Evolutionary conservation across 2,329 filamentous ascomycete species (phyloP), one percentile per base, ranked within the genome.

Genomic region (Fusarium liriodendri): DNA sequence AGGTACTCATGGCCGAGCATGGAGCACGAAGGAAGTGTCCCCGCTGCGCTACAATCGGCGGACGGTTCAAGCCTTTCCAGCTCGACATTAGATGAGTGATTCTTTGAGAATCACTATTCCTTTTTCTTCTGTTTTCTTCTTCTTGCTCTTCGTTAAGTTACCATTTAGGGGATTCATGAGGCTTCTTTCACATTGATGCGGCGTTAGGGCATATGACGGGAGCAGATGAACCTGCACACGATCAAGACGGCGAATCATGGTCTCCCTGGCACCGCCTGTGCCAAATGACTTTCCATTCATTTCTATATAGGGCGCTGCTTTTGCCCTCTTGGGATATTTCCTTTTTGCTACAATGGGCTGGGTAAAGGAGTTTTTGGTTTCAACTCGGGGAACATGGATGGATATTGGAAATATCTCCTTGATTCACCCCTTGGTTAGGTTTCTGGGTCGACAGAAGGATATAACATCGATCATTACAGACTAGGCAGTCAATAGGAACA

Each of bases 1-100:
- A 95, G 78, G 90, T 94, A 37, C 86, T 96, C 64, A 91, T 94
- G 83, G 90, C 89, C 76, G 93, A 95, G 80, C 92, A 95, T 80
- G 91, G 93, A 60, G 93, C 93, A 14, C 85, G 93, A 71, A 89
- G 92, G 78, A 94, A 93, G 80, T 97, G 94, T 84, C 94, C 94
- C 67, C 89, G 92, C 74, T 97, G 94, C 80, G 92, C 92, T 64
- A 94, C 92, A 42, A 92, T 95, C 72, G 94, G 94, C 64, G 93
- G 92, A 62, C 90, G 91, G 71, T 96, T 95, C 84, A 96, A 96
- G 84, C 93, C 93, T 47, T 95, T 97, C 83, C 93, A 95, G 83
- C 87, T 97, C 80, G 94, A 96, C 79, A 92, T 97, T 72, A 87
- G 92, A 86, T 94, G 85, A 90, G 74, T 57, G 42, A 54, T 62